Evolutionary conservation across 306 rosid genomes (phyloP).

Genomic region (Glycine latifolia): DNA sequence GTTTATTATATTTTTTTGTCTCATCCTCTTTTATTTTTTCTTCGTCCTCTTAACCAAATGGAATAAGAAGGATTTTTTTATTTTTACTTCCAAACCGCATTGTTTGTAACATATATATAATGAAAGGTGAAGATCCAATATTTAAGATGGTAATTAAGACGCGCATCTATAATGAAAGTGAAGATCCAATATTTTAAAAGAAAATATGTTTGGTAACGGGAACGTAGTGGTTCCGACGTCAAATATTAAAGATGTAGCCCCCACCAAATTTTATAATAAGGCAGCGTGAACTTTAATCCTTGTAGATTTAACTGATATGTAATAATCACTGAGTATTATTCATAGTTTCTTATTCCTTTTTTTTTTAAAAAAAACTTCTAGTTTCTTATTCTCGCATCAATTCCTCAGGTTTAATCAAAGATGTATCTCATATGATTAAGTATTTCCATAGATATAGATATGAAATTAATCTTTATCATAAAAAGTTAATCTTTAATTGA

Average conservation of each 20-base stretch:
- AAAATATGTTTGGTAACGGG: neutral
- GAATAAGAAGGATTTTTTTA: neutral
- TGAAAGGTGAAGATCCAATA: no score
- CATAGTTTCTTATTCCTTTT: neutral
- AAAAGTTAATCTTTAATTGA: no score
- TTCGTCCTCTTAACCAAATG: neutral
- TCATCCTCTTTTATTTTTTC: neutral
- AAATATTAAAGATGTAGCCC: slow-evolving; percentile 36
- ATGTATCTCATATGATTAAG: neutral
- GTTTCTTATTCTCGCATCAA: neutral
- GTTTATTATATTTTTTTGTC: neutral
- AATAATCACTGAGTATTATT: neutral
- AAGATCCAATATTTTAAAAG: neutral
- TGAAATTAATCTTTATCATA: neutral
- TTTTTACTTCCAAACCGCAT: no score
- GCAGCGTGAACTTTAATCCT: neutral
- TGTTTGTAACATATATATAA: no score
- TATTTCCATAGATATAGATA: neutral
- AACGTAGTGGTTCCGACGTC: slow-evolving; percentile 43
- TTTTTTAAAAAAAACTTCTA: no score
- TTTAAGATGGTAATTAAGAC: neutral
- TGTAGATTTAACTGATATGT: neutral
- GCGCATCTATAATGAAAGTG: no score
- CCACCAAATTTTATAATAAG: slow-evolving; percentile 32
- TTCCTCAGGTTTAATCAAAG: neutral